Evolutionary conservation across 345 rosid genomes (phyloP).

Genomic region (Salix arbutifolia): DNA sequence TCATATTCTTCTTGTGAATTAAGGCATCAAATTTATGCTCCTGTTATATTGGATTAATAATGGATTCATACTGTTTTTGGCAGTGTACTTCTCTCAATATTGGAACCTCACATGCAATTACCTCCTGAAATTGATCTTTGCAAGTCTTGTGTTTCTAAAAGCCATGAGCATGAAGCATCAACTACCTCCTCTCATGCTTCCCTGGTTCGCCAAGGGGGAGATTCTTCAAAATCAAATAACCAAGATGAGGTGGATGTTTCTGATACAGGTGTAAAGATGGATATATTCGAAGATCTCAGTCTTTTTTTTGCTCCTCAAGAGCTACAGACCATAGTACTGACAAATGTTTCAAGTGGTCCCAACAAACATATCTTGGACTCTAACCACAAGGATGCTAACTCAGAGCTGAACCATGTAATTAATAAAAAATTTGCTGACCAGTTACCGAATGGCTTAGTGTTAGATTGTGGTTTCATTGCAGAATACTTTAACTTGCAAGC

Average conservation of each 20-base stretch:
- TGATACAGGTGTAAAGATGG: conserved; percentile 48
- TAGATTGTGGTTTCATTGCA: conserved; percentile 50
- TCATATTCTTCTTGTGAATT: not conserved
- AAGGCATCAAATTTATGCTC: not conserved
- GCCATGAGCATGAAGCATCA: conserved; percentile 37
- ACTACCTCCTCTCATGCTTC: conserved; percentile 23
- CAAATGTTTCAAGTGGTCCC: conserved; percentile 30
- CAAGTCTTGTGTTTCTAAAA: conserved; percentile 40
- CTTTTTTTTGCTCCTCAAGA: conserved; percentile 63
- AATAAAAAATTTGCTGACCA: conserved; percentile 27
- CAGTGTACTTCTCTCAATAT: conserved; percentile 78
- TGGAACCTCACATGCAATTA: conserved; percentile 69
- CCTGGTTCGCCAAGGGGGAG: conserved; percentile 22
- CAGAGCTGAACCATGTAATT: conserved; percentile 32
- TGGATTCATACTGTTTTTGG: conserved; percentile 23
- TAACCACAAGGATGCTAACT: conserved; percentile 29
- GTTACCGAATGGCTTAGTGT: conserved; percentile 38
- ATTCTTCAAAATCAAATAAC: conserved; percentile 34
- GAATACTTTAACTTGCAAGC: conserved; percentile 66
- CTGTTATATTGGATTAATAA: conserved; percentile 3
- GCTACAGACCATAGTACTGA: conserved; percentile 42
- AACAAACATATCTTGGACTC: conserved; percentile 26
- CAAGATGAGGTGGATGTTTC: conserved; percentile 43
- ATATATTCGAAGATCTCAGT: conserved; percentile 47
- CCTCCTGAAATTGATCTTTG: conserved; percentile 75